Conservation (phyloP, 1,284 basidiomycete species). For the Fomitopsis schrenkii region DNA sequence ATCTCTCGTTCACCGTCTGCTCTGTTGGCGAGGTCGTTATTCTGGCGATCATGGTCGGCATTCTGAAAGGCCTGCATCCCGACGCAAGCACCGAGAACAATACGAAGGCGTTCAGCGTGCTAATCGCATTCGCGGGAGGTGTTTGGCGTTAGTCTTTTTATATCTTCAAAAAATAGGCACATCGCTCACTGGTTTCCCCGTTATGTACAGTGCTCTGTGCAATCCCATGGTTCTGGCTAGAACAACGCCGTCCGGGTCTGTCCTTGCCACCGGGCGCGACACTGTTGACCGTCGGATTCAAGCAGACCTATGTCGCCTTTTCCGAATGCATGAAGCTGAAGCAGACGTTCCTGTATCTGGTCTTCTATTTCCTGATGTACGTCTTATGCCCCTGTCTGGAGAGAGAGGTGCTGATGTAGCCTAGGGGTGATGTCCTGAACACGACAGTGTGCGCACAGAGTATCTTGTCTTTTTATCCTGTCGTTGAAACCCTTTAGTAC, state of each 20-base stretch:
- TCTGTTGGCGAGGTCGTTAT: slow-evolving; percentile 72
- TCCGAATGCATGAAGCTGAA: slow-evolving; percentile 66
- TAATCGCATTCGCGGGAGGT: slow-evolving; percentile 73
- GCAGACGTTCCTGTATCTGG: slow-evolving; percentile 72
- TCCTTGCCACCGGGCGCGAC: slow-evolving; percentile 59
- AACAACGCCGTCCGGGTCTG: slow-evolving; percentile 66
- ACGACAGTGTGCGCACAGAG: slow-evolving; percentile 57
- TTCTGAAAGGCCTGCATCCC: slow-evolving; percentile 64
- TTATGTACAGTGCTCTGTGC: slow-evolving; percentile 55
- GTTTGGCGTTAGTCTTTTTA: slow-evolving; percentile 59
- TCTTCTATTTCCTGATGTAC: slow-evolving; percentile 76
- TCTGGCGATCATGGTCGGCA: slow-evolving; percentile 74
- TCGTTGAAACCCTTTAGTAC: slow-evolving; percentile 37
- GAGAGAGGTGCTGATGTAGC: slow-evolving; percentile 34
- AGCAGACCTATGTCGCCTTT: slow-evolving; percentile 66
- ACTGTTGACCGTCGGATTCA: slow-evolving; percentile 66
- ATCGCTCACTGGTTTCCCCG: not conserved
- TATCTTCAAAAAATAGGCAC: slow-evolving; percentile 5
- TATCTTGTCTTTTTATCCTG: not conserved
- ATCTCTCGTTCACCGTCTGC: slow-evolving; percentile 72
- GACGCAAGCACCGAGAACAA: slow-evolving; percentile 69
- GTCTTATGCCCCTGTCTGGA: slow-evolving; percentile 30
- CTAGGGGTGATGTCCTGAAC: slow-evolving; percentile 59
- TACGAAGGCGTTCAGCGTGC: slow-evolving; percentile 70
- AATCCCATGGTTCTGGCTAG: slow-evolving; percentile 73